Percentiles rank a stretch among this genome's conserved stretches.
Evolutionary conservation across 345 rosid genomes (phyloP).

Genomic region (Gossypium raimondii): DNA sequence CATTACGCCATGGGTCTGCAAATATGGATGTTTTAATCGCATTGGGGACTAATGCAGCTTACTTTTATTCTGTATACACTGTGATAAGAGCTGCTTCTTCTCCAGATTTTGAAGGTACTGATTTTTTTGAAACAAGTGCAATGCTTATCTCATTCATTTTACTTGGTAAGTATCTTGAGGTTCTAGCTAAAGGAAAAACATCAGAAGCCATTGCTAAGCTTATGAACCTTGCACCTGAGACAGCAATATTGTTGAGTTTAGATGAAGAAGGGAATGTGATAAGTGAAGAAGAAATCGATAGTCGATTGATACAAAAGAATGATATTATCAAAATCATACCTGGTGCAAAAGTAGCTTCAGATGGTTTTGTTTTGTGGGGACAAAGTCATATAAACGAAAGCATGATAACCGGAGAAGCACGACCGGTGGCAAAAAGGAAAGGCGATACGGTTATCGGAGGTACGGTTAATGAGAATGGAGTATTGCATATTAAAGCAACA

Average conservation of each 20-base stretch:
- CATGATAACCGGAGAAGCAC: constrained; percentile 77
- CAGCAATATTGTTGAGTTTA: constrained; percentile 57
- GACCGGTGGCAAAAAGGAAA: constrained; percentile 67
- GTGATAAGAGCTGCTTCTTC: constrained; percentile 76
- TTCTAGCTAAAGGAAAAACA: constrained; percentile 83
- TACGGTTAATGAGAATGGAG: constrained; percentile 84
- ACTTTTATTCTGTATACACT: constrained; percentile 77
- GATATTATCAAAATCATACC: constrained; percentile 75
- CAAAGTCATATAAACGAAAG: constrained; percentile 76
- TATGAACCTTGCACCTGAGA: constrained; percentile 75
- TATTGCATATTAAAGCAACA: constrained; percentile 69
- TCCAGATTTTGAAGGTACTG: constrained; percentile 53
- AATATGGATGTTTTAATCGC: constrained; percentile 96
- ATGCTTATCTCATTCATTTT: constrained; percentile 92
- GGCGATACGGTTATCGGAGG: constrained; percentile 91
- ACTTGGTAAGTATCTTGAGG: constrained; percentile 86
- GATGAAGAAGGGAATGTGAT: constrained; percentile 59
- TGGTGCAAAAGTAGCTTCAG: constrained; percentile 68
- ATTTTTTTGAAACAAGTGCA: constrained; percentile 93
- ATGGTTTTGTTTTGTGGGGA: constrained; percentile 68
- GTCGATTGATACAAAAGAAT: constrained; percentile 72
- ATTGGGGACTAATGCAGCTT: constrained; percentile 88
- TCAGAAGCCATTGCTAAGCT: constrained; percentile 95
- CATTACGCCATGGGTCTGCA: constrained; percentile 74
- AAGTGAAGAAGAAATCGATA: constrained; percentile 74